Conservation (phyloP, 345 rosid genomes). For the Angophora floribunda region DNA sequence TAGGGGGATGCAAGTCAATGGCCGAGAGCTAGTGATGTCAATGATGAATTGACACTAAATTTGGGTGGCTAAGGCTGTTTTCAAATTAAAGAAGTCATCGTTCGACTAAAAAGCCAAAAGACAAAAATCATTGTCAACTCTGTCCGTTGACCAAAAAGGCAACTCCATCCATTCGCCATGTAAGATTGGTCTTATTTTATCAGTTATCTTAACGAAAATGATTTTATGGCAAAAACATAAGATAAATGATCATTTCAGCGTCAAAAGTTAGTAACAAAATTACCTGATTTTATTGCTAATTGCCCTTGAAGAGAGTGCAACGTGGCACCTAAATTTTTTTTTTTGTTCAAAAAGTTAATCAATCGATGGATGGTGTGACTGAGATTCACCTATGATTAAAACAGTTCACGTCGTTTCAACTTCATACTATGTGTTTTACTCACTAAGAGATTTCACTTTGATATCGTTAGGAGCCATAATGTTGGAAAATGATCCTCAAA, state of each 20-base stretch:
- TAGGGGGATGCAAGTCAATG: neutral
- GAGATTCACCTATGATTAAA: neutral
- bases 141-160: neutral
- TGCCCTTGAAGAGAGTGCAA: neutral
- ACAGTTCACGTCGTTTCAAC: neutral
- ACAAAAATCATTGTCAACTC: neutral
- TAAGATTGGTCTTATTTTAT: neutral
- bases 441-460: neutral
- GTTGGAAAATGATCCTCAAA: neutral
- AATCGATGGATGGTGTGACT: neutral
- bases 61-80: neutral
- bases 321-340: neutral
- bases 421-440: neutral
- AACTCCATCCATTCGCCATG: neutral
- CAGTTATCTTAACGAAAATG: neutral
- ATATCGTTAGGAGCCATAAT: rapidly evolving
- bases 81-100: neutral
- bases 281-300: neutral
- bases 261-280: neutral
- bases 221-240: neutral
- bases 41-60: neutral
- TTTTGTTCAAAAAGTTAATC: neutral
- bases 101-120: too few species aligned
- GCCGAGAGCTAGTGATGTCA: neutral
- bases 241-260: neutral